phyloP scores from a whole-genome alignment of 306 rosid genomes.

The Neltuma alba region DNA sequence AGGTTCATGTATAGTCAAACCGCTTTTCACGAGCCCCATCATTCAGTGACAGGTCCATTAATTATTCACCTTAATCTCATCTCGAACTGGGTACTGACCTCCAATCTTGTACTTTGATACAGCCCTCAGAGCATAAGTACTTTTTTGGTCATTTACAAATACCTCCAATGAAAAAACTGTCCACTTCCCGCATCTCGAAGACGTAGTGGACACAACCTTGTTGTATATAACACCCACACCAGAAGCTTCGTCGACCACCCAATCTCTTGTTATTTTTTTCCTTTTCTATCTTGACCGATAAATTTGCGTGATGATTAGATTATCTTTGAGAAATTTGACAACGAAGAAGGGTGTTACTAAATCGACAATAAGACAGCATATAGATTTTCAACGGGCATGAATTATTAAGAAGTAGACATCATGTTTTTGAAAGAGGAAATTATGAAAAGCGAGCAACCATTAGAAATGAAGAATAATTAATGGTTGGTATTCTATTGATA shows the following conservation, averaged over 20 bases:
- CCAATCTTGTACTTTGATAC: neutral
- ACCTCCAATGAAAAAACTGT: neutral
- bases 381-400: too few species aligned
- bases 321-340: neutral
- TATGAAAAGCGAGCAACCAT: neutral
- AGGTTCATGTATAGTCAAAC: neutral
- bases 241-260: too few species aligned
- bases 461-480: neutral
- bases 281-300: neutral
- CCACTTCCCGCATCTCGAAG: neutral
- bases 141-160: neutral
- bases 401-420: neutral
- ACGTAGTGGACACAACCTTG: neutral
- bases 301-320: neutral
- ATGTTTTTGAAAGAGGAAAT: neutral
- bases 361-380: neutral
- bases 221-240: neutral
- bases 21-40: neutral
- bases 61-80: conserved; percentile 13
- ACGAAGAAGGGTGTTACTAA: neutral
- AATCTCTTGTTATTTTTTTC: neutral
- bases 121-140: neutral
- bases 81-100: conserved; percentile 4
- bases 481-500: neutral
- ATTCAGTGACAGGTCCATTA: neutral